These are phyloP conservation scores for Kwoniella pini DNA, from an alignment of 768 basidiomycete genomes.

Conservation along the genomic window DNA sequence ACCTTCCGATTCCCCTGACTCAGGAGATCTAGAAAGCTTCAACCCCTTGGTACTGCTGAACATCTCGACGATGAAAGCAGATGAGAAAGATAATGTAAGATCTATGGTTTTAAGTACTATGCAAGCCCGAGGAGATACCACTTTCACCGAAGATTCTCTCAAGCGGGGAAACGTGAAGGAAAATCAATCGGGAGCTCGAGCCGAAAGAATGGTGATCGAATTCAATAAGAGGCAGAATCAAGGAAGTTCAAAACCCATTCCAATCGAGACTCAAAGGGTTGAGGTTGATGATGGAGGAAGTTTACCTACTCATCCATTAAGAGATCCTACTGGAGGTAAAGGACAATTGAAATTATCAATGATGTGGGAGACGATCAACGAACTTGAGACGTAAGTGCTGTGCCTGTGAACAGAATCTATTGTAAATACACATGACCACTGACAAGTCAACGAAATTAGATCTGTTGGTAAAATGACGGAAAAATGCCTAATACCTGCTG, in stretches of 20 bases:
- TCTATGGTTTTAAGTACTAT: too few relatives aligned
- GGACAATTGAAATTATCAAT: slow-evolving; percentile 12
- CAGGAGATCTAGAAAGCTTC: not conserved
- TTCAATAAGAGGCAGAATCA: not conserved
- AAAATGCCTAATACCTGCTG: slow-evolving; percentile 29
- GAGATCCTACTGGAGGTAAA: not conserved
- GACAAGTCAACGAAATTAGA: not conserved
- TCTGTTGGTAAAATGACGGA: slow-evolving; percentile 23
- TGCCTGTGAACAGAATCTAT: not conserved
- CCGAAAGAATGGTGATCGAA: not conserved
- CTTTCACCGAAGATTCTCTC: too few relatives aligned
- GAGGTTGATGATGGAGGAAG: slow-evolving; percentile 2
- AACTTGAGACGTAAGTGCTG: slow-evolving; percentile 7
- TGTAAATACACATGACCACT: not conserved
- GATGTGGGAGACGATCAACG: slow-evolving; percentile 14
- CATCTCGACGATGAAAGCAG: not conserved
- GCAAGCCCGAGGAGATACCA: too few relatives aligned
- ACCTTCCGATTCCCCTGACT: too few relatives aligned
- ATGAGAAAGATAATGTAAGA: not conserved
- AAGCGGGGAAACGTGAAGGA: too few relatives aligned
- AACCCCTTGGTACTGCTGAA: not conserved
- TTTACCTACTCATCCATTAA: slow-evolving; percentile 2
- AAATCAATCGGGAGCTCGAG: not conserved
- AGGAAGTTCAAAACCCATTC: not conserved
- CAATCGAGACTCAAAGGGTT: slow-evolving; percentile 5